These are phyloP conservation scores for Mortierella sp. DNA, from an alignment of 371 early-diverging fungal species.

Conservation along the genomic window DNA sequence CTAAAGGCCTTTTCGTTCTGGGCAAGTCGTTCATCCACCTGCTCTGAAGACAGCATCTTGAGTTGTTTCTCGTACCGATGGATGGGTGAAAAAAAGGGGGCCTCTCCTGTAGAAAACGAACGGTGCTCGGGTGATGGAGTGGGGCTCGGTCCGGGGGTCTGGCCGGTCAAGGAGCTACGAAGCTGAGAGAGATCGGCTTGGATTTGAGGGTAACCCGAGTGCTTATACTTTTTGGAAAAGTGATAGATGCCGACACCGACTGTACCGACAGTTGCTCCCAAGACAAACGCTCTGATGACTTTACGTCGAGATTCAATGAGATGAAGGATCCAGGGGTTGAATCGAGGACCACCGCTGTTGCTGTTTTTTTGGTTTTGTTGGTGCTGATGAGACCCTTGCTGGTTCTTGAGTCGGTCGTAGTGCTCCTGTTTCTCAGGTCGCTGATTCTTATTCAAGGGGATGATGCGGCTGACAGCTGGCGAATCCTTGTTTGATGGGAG, in stretches of 20 bases:
- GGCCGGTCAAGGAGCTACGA: constrained; percentile 11
- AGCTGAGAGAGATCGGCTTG: constrained; percentile 11
- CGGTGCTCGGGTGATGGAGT: not conserved
- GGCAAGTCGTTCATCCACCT: constrained; percentile 48
- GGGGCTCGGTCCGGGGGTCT: constrained; percentile 12
- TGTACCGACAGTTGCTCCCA: constrained; percentile 12
- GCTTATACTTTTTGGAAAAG: not conserved
- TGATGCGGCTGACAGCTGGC: constrained; percentile 8
- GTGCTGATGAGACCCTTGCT: not conserved
- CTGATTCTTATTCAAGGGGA: constrained; percentile 9
- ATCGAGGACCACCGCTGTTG: constrained; percentile 7
- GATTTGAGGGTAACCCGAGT: constrained; percentile 1
- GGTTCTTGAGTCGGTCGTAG: constrained; percentile 11
- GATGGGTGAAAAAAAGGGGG: constrained; percentile 9
- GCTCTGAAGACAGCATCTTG: constrained; percentile 47
- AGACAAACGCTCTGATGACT: constrained; percentile 26
- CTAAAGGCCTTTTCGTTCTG: constrained; percentile 39
- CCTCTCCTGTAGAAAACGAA: not conserved
- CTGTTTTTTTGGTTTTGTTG: constrained; percentile 1
- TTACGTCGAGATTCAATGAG: constrained; percentile 13
- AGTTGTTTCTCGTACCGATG: constrained; percentile 41
- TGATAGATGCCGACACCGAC: constrained; percentile 4
- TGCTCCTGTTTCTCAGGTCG: constrained; percentile 7
- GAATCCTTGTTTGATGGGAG: constrained; percentile 17
- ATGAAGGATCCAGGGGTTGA: constrained; percentile 33